Base-by-base conservation (phyloP, 1,284 basidiomycete genomes). In the Coniferiporia sulphurascens region DNA sequence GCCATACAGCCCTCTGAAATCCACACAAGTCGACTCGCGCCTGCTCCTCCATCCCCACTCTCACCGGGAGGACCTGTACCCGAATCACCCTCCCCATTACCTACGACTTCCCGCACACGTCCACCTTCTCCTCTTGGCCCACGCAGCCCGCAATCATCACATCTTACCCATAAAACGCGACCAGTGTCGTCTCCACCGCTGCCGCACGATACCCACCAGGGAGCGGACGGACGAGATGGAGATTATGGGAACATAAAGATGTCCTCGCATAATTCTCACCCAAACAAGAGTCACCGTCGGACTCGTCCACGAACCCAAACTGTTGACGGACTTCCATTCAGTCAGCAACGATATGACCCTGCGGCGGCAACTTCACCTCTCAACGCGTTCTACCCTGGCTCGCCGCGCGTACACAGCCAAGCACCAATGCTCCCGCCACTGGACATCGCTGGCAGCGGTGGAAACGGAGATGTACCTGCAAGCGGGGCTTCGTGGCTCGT, bases 401-500 rank as follows among this genome's bases (percentile, higher is more conserved):
- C 55, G 8, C 59, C 59, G 17, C 48, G 45, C 32, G 21, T 51
- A 12, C 52, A 50, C 22, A 22, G 22, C 8, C 45, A 44, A 13
- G 21, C 54, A 12, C 59, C 59, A 17, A 52, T 17, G 13, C 35
- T 52, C 6, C 48, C 56, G 22, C 56, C 56, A n/a, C 15, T 52
- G n/a, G 49, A 22, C 17, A 43, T 57, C 27, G n/a, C 12, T 12
- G 21, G 34, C 34, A 46, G 53, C 22, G 27, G 34, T n/a, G 60
- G 56, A 43, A 48, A 55, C n/a, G 50, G 38, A 8, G 38, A 53
- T 53, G 4, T 59, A 56, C 36, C 62, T 65, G 36, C 55, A 44
- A 48, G 27, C 34, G 52, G 9, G 10, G n/a, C 72, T 17, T 70
- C 72, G 22, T 60, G 70, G 27, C 65, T 74, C 27, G 67, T 65